Conservation (phyloP, 352 stramenopile genomes). For the Elongisporangium prolatum region DNA sequence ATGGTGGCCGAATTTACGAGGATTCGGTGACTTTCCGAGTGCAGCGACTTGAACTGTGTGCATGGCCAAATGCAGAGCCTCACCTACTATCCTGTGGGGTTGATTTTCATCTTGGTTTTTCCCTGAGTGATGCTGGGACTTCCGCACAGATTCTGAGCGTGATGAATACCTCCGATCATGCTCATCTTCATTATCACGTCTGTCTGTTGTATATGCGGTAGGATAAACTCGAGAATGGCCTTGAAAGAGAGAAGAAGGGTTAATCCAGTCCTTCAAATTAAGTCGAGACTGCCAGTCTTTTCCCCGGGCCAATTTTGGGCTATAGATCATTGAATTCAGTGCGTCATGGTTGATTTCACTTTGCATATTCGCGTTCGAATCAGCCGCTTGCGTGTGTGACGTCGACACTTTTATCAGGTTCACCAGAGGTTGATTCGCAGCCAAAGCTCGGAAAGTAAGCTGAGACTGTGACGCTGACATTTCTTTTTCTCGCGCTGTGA, state of each 20-base stretch:
- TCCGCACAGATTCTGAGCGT: not conserved
- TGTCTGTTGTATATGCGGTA: not conserved
- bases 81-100: not conserved
- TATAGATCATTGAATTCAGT: not conserved
- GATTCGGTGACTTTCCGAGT: not conserved
- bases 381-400: not conserved
- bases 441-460: not conserved
- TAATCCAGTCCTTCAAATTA: not conserved
- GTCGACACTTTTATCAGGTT: not conserved
- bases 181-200: not conserved
- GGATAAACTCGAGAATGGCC: not conserved
- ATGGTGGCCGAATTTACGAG: slow-evolving; percentile 1
- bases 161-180: not conserved
- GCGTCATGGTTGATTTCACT: not conserved
- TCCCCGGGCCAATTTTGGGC: not conserved
- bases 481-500: not conserved
- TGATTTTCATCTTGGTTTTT: not conserved
- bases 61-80: not conserved
- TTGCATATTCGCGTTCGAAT: not conserved
- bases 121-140: not conserved
- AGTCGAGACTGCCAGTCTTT: not conserved
- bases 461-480: not conserved
- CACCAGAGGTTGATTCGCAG: not conserved
- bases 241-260: not conserved
- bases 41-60: slow-evolving; percentile 12